Conservation (phyloP, 805 yeast genomes). For the Ogataea methanolica region DNA sequence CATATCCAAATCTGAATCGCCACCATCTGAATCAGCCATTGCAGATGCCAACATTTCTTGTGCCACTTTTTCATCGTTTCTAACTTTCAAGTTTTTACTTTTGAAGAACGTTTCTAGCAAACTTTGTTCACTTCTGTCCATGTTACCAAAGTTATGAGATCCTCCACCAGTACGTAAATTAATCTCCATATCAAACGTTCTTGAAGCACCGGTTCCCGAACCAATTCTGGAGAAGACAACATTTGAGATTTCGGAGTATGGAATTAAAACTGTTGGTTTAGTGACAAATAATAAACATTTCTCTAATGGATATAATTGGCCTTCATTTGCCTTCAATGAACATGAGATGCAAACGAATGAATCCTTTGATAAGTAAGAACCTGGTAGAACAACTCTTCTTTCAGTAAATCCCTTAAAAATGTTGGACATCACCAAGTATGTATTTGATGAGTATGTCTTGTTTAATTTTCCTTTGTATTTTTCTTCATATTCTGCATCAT, state of each 20-base stretch:
- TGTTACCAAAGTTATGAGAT: conserved; percentile 81
- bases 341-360: conserved; percentile 85
- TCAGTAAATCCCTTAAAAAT: conserved; percentile 88
- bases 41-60: conserved; percentile 77
- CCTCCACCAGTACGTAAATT: conserved; percentile 59
- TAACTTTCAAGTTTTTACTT: conserved; percentile 72
- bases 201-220: conserved; percentile 65
- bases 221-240: conserved; percentile 89
- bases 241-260: conserved; percentile 71
- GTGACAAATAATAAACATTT: conserved; percentile 87
- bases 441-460: conserved; percentile 68
- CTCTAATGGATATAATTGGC: conserved; percentile 88
- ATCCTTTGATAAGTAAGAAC: conserved; percentile 69
- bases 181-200: conserved; percentile 91
- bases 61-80: conserved; percentile 86
- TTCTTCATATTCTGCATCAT: conserved; percentile 72
- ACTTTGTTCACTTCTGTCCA: conserved; percentile 85
- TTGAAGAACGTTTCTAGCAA: conserved; percentile 70
- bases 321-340: conserved; percentile 92
- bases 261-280: conserved; percentile 89
- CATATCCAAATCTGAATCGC: conserved; percentile 53
- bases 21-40: conserved; percentile 56
- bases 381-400: conserved; percentile 79
- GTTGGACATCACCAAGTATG: conserved; percentile 83
- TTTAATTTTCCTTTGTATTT: conserved; percentile 72